Base-by-base conservation (phyloP, 2,329 filamentous ascomycete species). In the Harringtonia aguacate region DNA sequence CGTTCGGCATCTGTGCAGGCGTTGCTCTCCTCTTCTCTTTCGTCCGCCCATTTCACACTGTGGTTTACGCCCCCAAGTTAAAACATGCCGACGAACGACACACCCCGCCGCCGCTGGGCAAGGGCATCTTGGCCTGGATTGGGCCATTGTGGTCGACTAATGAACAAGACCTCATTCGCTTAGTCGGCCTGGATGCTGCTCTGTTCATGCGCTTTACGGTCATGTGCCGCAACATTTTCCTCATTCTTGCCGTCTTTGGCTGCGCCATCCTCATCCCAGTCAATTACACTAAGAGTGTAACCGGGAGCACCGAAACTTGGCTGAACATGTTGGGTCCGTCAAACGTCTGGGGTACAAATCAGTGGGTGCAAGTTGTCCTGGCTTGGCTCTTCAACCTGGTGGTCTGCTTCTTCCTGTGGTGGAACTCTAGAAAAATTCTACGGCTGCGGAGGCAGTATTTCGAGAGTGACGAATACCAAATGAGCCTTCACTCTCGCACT, bases 141-240 rank as follows among this genome's bases (percentile, higher is more conserved):
- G 69, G 70, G 18, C 89, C 90, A 0, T 67, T 98, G 28, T 72
- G 88, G 63, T 77, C 72, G 48, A 90, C 85, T 14, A 81, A 77
- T 47, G 92, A 98, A 66, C 67, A 79, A 44, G 74, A 85, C 14
- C 64, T 95, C 49, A 73, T 95, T 21, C 74, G 84, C n/a, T 79
- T 84, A 54, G 81, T 95, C 33, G 92, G 92, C 40, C 70, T 98
- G 67, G 92, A 98, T 63, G 92, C 89, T 9, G 84, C 85, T 9
- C 67, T 98, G 39, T 97, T 98, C 61, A 69, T 98, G 52, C 81
- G 90, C 42, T 89, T 95, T 56, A 77, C 81, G 40, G 75, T 81
- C 52, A 97, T 98, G 92, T 86, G 86, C 58, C 81, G 92, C 48
- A 92, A 95, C 59, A 85, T 97, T 50, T 95, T 97, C 58, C 58